Base-by-base conservation (phyloP, 371 early-diverging fungal genomes). In the Haplosporangium sp. region DNA sequence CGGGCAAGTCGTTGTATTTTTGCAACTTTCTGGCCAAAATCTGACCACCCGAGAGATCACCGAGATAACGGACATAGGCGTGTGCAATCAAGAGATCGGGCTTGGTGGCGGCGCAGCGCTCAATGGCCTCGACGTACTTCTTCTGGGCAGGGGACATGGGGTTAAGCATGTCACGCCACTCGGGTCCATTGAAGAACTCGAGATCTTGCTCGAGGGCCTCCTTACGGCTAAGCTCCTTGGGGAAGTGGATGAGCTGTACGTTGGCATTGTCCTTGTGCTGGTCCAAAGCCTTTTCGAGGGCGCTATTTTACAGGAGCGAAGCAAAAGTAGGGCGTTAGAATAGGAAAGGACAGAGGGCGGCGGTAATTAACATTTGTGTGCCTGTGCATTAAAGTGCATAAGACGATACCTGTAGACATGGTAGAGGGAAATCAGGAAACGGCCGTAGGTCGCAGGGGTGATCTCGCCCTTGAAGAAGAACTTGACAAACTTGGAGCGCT, bases 31-130 rank as follows among this genome's bases (percentile, higher is more conserved):
- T 86, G 42, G 85, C 79, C 51, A 90, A 60, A 23, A 89, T 83
- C 43, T 89, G 89, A 42, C 90, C 90, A 63, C 89, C 88, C 7
- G 87, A 86, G 51, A 90, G 79, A 65, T 90, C 90, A 55, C 88
- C 90, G 2, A 90, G 64, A 62, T 90, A 90, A n/a, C 90, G 86
- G 21, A 87, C 81, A 45, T 90, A 90, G 63, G 86, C 82, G 63
- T 89, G 87, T 37, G 90, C 88, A 16, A 88, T 79, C 41, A 90
- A 60, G 18, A 88, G 74, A 37, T 85, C 87, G 36, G 89, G 88
- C 59, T 83, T 83, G 43, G 81, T 64, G 6, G 62, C 62, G 57
- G 83, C 72, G 41, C 88, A 87, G 5, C 80, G 80, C 21, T 83
- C 72, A 79, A 89, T 83, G 45, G 86, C 83, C 8, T 84, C 69